These are phyloP conservation scores for Lentithecium fluviatile DNA, from an alignment of 495 filamentous ascomycete species.

Conservation along the genomic window DNA sequence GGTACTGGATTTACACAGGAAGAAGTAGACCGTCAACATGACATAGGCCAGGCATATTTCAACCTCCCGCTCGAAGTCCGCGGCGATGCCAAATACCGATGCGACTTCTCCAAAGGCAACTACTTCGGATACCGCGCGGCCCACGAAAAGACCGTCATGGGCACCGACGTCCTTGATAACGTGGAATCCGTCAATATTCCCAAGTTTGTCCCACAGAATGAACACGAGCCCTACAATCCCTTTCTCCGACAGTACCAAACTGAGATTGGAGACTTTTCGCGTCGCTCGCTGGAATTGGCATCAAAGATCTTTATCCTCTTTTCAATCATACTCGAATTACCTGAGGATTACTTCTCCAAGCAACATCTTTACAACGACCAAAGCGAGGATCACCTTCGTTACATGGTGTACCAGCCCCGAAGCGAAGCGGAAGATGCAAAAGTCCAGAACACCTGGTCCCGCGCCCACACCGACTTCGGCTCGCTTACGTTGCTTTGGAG, in stretches of 20 bases:
- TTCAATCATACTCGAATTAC: conserved; percentile 53
- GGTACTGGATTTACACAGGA: too few species aligned
- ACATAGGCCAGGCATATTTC: too few species aligned
- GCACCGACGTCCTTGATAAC: conserved; percentile 55
- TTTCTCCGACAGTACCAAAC: conserved; percentile 51
- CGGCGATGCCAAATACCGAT: too few species aligned
- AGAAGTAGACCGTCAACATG: too few species aligned
- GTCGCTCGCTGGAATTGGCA: conserved; percentile 24
- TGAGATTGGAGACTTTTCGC: conserved; percentile 54
- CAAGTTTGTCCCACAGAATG: conserved; percentile 54
- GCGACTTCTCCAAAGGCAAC: too few species aligned
- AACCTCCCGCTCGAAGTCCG: too few species aligned
- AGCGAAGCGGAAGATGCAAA: conserved; percentile 49
- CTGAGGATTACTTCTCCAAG: conserved; percentile 52
- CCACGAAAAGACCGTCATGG: too few species aligned
- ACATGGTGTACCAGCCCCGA: conserved; percentile 55
- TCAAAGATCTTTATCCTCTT: conserved; percentile 49
- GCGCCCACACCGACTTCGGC: conserved; percentile 56
- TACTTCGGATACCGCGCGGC: too few species aligned
- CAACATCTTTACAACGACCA: conserved; percentile 53
- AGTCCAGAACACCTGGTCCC: conserved; percentile 44
- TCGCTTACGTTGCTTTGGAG: conserved; percentile 55
- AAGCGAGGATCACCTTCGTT: conserved; percentile 52
- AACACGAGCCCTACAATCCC: conserved; percentile 54
- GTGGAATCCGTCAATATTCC: conserved; percentile 57